Evolutionary conservation across 2,329 filamentous ascomycete species (phyloP).

Genomic region (Penicillium fuscoglaucum): DNA sequence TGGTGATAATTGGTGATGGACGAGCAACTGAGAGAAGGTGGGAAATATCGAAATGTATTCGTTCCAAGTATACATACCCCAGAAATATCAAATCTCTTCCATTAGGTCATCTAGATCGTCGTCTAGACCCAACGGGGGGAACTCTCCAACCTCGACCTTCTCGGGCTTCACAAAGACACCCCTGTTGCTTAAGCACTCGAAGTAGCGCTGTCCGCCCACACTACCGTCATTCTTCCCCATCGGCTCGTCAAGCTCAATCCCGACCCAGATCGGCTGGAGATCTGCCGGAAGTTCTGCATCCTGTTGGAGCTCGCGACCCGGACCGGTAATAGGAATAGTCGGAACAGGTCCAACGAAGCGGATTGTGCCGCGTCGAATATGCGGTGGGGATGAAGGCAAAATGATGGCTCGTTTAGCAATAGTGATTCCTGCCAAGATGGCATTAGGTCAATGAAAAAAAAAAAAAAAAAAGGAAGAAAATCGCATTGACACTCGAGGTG

Average conservation of each 20-base stretch:
- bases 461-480: not conserved
- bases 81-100: constrained; percentile 53
- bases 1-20: constrained; percentile 12
- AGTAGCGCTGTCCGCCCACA: constrained; percentile 55
- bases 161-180: constrained; percentile 65
- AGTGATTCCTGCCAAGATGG: constrained; percentile 40
- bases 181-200: constrained; percentile 53
- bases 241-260: constrained; percentile 63
- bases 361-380: constrained; percentile 46
- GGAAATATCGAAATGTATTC: constrained; percentile 7
- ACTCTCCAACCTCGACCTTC: constrained; percentile 62
- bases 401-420: constrained; percentile 46
- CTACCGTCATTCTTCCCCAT: constrained; percentile 65
- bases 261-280: constrained; percentile 53
- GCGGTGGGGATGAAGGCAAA: constrained; percentile 44
- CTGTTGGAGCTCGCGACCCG: constrained; percentile 23
- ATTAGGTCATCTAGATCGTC: constrained; percentile 57
- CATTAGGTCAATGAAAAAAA: not conserved
- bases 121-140: constrained; percentile 51
- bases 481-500: not conserved
- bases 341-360: constrained; percentile 46
- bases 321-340: constrained; percentile 39
- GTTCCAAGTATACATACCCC: not conserved
- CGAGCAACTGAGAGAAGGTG: not conserved
- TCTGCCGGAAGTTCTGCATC: constrained; percentile 23